A percentile compares a stretch with the other conserved stretches of the same genome.
These are phyloP conservation scores for Diaporthe batatas DNA, from an alignment of 2,329 filamentous ascomycete species.

Conservation along the genomic window DNA sequence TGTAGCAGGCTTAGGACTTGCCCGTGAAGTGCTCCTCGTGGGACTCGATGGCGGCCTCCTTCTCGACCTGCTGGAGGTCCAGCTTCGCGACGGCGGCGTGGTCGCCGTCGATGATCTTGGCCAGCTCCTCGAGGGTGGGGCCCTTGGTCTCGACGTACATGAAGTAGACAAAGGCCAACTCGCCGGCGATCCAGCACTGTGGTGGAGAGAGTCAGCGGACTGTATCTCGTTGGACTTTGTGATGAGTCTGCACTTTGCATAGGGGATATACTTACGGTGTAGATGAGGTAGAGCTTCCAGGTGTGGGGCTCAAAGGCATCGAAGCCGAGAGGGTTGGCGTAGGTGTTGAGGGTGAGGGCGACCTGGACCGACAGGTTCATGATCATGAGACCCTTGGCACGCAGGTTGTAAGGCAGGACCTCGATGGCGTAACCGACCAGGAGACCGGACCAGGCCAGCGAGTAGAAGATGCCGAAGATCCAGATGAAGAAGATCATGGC, in stretches of 20 bases:
- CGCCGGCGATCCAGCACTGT: constrained; percentile 66
- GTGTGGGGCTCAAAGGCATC: constrained; percentile 57
- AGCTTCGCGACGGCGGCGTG: constrained; percentile 62
- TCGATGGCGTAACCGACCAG: constrained; percentile 67
- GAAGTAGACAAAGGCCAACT: constrained; percentile 68
- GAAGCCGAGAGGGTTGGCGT: constrained; percentile 68
- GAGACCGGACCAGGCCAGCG: constrained; percentile 69
- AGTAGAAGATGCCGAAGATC: constrained; percentile 61
- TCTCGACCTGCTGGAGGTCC: constrained; percentile 60
- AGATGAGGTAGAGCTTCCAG: constrained; percentile 70
- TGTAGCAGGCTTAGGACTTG: constrained; percentile 20
- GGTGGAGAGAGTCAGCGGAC: background rate
- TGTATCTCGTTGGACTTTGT: background rate
- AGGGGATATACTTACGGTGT: constrained; percentile 57
- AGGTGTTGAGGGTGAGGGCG: constrained; percentile 66
- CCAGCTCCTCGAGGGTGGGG: constrained; percentile 75
- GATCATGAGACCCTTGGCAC: constrained; percentile 67
- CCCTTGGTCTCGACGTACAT: constrained; percentile 73
- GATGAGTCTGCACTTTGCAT: background rate
- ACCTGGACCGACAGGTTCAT: constrained; percentile 70
- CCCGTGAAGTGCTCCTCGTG: constrained; percentile 38
- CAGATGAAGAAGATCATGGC: constrained; percentile 60
- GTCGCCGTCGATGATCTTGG: constrained; percentile 75
- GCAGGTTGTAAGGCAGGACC: constrained; percentile 64
- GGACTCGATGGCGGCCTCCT: constrained; percentile 52